Conservation (phyloP, 2,329 filamentous ascomycete species). For the Paraconiothyrium sp. region DNA sequence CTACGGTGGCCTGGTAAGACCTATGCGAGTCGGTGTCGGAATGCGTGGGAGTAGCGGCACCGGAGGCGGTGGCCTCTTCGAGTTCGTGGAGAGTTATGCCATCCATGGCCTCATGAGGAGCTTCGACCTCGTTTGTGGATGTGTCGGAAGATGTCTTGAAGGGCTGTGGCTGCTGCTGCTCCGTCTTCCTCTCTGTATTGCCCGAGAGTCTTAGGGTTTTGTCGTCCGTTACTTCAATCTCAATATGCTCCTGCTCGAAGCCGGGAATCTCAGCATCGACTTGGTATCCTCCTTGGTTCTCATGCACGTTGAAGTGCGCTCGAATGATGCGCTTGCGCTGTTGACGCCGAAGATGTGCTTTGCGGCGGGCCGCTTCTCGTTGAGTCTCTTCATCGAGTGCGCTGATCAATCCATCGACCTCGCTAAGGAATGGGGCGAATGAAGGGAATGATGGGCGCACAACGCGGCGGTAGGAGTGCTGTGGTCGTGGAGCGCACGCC, state of each 20-base stretch:
- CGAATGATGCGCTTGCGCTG: constrained; percentile 42
- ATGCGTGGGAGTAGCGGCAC: constrained; percentile 27
- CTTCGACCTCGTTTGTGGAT: constrained; percentile 1
- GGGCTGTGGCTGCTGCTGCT: constrained; percentile 22
- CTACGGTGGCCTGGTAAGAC: constrained; percentile 48
- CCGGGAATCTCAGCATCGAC: constrained; percentile 44
- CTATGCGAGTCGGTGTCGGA: constrained; percentile 44
- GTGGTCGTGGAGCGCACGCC: constrained; percentile 34
- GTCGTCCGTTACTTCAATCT: constrained; percentile 46
- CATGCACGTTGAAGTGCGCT: constrained; percentile 43
- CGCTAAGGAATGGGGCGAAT: constrained; percentile 44
- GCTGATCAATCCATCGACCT: constrained; percentile 44
- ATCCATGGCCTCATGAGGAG: constrained; percentile 29
- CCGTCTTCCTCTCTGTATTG: constrained; percentile 36
- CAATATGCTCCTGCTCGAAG: constrained; percentile 47
- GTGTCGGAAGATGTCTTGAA: constrained; percentile 17
- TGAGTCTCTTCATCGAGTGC: constrained; percentile 43
- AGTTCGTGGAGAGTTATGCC: constrained; percentile 33
- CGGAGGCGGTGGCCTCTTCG: constrained; percentile 22
- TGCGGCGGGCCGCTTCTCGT: constrained; percentile 27
- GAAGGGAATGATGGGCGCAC: constrained; percentile 34
- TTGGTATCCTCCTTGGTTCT: constrained; percentile 42
- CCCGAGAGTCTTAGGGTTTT: constrained; percentile 45
- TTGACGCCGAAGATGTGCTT: constrained; percentile 39
- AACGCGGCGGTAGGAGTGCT: constrained; percentile 29